Percentiles rank a stretch among this genome's conserved stretches.
phyloP scores from a whole-genome alignment of 2,329 filamentous ascomycete genomes.

The Pseudogymnoascus sp. region DNA sequence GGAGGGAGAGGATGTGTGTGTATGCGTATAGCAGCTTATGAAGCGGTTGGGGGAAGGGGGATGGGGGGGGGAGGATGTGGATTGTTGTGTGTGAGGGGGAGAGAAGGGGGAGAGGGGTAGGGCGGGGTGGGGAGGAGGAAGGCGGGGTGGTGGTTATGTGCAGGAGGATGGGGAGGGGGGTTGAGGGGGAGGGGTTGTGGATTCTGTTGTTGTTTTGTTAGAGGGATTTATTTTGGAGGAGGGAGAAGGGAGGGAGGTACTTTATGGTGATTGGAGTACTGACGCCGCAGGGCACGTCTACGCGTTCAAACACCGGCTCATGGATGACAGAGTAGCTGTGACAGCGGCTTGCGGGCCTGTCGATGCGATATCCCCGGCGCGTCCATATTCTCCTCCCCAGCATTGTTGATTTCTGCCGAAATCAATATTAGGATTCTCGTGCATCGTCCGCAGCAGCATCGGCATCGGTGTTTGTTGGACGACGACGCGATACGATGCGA shows the following conservation, averaged over 20 bases:
- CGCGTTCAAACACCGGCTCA: not conserved
- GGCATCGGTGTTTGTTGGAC: not conserved
- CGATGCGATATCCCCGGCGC: not conserved
- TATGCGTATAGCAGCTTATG: too few relatives aligned
- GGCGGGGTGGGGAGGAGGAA: too few relatives aligned
- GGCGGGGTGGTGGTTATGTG: constrained; percentile 12
- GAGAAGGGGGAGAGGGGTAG: too few relatives aligned
- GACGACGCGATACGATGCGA: too few relatives aligned
- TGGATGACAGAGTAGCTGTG: not conserved
- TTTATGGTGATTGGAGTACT: constrained; percentile 28
- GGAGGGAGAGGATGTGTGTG: too few relatives aligned
- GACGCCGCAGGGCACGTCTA: not conserved
- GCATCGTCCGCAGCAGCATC: not conserved
- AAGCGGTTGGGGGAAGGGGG: too few relatives aligned
- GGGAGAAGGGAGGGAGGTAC: constrained; percentile 18
- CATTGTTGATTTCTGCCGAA: not conserved
- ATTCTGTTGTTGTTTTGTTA: not conserved
- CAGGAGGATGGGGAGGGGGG: constrained; percentile 35
- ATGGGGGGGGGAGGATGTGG: not conserved
- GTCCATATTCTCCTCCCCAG: not conserved
- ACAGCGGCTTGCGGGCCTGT: not conserved
- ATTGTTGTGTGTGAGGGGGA: not conserved
- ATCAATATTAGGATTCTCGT: not conserved
- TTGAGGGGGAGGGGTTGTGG: constrained; percentile 11
- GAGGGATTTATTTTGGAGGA: not conserved